These are phyloP conservation scores for Wickerhamomyces sydowiorum DNA, from an alignment of 805 yeast genomes.

Conservation along the genomic window DNA sequence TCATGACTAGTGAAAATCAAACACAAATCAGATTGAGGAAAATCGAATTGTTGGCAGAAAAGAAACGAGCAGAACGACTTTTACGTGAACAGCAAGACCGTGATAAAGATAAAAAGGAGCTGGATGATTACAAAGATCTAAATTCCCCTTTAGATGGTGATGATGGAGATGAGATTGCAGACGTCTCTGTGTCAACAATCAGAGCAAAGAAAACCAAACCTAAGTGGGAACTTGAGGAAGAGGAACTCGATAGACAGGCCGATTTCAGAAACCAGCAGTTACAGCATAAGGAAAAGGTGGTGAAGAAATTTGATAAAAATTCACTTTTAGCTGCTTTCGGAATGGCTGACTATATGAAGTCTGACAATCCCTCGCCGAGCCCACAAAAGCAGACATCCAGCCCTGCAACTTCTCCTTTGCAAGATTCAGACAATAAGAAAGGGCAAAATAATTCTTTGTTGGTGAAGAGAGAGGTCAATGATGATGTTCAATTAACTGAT, in stretches of 20 bases:
- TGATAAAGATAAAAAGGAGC: slow-evolving; percentile 6
- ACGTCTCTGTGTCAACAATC: background rate
- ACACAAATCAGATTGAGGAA: slow-evolving; percentile 1
- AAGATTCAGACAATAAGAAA: slow-evolving; percentile 3
- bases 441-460: no score
- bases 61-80: slow-evolving; percentile 17
- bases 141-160: slow-evolving; percentile 3
- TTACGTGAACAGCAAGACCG: slow-evolving; percentile 13
- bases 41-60: slow-evolving; percentile 15
- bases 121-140: background rate
- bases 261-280: background rate
- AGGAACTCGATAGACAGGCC: background rate
- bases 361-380: background rate
- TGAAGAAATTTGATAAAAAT: slow-evolving; percentile 14
- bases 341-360: slow-evolving; percentile 1
- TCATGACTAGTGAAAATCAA: background rate
- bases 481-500: slow-evolving; percentile 4
- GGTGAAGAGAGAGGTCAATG: background rate
- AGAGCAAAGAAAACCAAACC: background rate
- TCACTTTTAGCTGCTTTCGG: slow-evolving; percentile 20
- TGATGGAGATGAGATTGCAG: slow-evolving; percentile 1
- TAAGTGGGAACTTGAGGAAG: slow-evolving; percentile 1
- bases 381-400: slow-evolving; percentile 3
- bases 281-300: slow-evolving; percentile 7
- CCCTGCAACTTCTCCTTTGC: slow-evolving; percentile 8